Base-by-base conservation (phyloP, 495 filamentous ascomycete genomes). In the Collariella sp. region DNA sequence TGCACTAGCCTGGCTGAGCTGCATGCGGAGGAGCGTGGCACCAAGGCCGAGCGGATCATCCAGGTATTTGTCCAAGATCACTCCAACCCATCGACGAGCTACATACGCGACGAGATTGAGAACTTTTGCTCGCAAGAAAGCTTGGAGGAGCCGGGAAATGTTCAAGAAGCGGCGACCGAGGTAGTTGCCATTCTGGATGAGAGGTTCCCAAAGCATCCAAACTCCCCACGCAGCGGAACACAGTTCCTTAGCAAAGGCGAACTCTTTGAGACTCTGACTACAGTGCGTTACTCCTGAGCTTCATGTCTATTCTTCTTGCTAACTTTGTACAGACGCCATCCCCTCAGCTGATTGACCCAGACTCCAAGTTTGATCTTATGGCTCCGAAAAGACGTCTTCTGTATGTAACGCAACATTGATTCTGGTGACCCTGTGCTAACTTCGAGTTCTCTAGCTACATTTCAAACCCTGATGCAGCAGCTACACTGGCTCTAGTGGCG, bases 71-170 rank as follows among this genome's bases (percentile, higher is more conserved):
- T 38, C 15, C 23, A 50, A 7, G 52, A 46, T 9, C 35, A 16
- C 0, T 45, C 22, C 3, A 47, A 49, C 26, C 60, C 56, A 1
- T 42, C 57, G 4, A 24, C 10, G 1, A 39, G 36, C 12, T 59
- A 62, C 35, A 47, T 62, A 11, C 43, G 46, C 15, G 60, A 60
- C 4, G 60, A 60, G 29, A 60, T 62, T 15, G 18, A 48, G 23
- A 23, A 23, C 1, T 62, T 62, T 19, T 62, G 57, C 20, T 23
- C 41, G 1, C 43, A 53, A 0, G 50, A 46, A 3, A 34, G 20
- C 22, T 51, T 47, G 22, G 54, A 48, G 19, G 9, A 10, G 0
- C 16, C 48, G 9, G 9, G 41, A 0, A n/a, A 23, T 20, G 40
- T 23, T 6, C 19, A 52, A 16, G 41, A 41, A 7, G 7, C 20